phyloP scores from a whole-genome alignment of 1,284 basidiomycete genomes.

The Mixia osmundae region DNA sequence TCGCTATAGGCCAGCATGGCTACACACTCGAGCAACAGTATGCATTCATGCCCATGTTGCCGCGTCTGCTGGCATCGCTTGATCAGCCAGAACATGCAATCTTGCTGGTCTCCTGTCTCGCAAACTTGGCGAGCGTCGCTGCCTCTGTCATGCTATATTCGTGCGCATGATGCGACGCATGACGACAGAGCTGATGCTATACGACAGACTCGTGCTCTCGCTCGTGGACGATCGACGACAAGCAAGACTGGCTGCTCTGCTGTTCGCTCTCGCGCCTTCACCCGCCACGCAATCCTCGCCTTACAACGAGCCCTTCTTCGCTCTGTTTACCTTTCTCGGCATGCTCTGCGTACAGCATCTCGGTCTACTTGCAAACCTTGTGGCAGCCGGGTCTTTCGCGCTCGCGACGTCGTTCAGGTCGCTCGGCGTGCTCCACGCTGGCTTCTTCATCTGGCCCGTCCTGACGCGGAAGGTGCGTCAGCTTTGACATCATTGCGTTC shows the following conservation, averaged over 20 bases:
- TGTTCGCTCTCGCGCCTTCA: conserved; percentile 59
- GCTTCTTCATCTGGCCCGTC: conserved; percentile 41
- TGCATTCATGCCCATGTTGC: conserved; percentile 60
- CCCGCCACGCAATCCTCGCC: conserved; percentile 47
- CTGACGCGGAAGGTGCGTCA: conserved; percentile 14
- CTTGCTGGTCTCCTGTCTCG: conserved; percentile 15
- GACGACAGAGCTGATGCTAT: too few species aligned
- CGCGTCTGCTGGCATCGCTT: conserved; percentile 34
- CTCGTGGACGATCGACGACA: conserved; percentile 27
- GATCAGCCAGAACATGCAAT: too few species aligned
- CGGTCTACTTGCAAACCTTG: too few species aligned
- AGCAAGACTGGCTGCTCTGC: conserved; percentile 35
- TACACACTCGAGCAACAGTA: conserved; percentile 62
- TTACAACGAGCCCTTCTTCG: conserved; percentile 67
- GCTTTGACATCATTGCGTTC: conserved; percentile 35
- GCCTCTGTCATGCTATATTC: conserved; percentile 37
- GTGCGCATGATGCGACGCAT: conserved; percentile 19
- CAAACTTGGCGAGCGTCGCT: conserved; percentile 15
- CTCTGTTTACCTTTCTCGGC: conserved; percentile 51
- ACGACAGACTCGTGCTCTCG: conserved; percentile 21
- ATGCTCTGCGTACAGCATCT: conserved; percentile 20
- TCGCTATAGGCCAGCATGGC: conserved; percentile 33
- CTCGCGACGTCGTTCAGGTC: conserved; percentile 47
- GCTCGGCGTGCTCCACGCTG: conserved; percentile 46
- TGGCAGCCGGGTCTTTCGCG: conserved; percentile 38